These are phyloP conservation scores for Backusella mclennaniae DNA, from an alignment of 192 early-diverging fungal genomes.

Conservation along the genomic window DNA sequence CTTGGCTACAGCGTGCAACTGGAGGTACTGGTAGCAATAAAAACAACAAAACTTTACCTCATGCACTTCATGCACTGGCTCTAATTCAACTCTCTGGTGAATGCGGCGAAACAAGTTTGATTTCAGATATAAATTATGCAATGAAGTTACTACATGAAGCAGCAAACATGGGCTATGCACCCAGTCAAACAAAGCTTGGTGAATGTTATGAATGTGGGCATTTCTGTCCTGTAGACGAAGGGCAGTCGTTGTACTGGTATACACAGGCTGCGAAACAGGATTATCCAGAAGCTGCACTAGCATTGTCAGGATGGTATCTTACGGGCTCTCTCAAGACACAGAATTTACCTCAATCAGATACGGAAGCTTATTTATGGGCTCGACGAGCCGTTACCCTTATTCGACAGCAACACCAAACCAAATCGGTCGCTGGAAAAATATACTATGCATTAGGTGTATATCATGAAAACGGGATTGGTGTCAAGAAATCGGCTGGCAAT, in stretches of 20 bases:
- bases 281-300: constrained; percentile 55
- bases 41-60: neutral
- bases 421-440: constrained; percentile 41
- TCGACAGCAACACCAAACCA: constrained; percentile 29
- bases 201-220: constrained; percentile 59
- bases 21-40: neutral
- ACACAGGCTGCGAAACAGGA: constrained; percentile 51
- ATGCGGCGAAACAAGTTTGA: constrained; percentile 17
- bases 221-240: constrained; percentile 44
- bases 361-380: constrained; percentile 56
- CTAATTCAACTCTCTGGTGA: constrained; percentile 12
- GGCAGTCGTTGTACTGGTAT: constrained; percentile 49
- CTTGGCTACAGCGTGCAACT: constrained; percentile 91
- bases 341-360: constrained; percentile 50
- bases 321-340: constrained; percentile 41
- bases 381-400: constrained; percentile 38
- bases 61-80: constrained; percentile 18
- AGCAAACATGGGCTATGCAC: constrained; percentile 56
- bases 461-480: constrained; percentile 56
- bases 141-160: constrained; percentile 54
- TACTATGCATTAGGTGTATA: constrained; percentile 58
- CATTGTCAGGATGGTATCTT: constrained; percentile 59
- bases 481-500: constrained; percentile 10
- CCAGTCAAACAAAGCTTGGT: constrained; percentile 52
- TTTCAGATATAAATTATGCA: constrained; percentile 50